Conservation (phyloP, 2,329 filamentous ascomycete genomes). For the Aspergillus carbonarius region DNA sequence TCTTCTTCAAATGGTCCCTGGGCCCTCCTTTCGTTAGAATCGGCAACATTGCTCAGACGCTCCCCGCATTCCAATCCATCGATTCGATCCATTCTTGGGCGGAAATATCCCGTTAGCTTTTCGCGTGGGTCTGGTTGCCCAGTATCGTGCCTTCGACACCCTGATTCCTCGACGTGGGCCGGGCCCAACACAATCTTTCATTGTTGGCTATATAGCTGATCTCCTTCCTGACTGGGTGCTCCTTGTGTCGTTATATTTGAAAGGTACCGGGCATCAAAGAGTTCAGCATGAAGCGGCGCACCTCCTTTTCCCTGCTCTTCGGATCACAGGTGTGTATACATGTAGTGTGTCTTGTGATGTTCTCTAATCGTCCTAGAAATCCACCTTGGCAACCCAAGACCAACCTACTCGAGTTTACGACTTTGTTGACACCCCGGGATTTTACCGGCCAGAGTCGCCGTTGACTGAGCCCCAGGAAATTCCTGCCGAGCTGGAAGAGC, state of each 20-base stretch:
- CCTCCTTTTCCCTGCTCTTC: slow-evolving; percentile 18
- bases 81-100: neutral
- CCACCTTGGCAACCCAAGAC: slow-evolving; percentile 13
- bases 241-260: neutral
- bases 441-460: slow-evolving; percentile 32
- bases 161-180: neutral
- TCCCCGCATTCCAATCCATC: slow-evolving; percentile 21
- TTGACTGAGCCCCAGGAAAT: slow-evolving; percentile 37
- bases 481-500: slow-evolving; percentile 31
- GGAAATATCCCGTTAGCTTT: neutral
- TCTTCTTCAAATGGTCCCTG: neutral
- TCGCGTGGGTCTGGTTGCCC: slow-evolving; percentile 13
- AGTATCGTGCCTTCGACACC: neutral
- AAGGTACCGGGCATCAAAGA: slow-evolving; percentile 16
- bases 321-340: slow-evolving; percentile 15
- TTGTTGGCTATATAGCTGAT: neutral
- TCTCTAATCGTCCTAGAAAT: slow-evolving; percentile 11
- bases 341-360: neutral
- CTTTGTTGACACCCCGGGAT: slow-evolving; percentile 35
- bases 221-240: neutral
- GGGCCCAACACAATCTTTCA: neutral
- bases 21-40: neutral
- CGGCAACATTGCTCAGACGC: slow-evolving; percentile 6
- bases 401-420: slow-evolving; percentile 29
- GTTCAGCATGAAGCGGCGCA: slow-evolving; percentile 12